phyloP scores from a whole-genome alignment of 805 yeast genomes.

The Saturnispora diversa region DNA sequence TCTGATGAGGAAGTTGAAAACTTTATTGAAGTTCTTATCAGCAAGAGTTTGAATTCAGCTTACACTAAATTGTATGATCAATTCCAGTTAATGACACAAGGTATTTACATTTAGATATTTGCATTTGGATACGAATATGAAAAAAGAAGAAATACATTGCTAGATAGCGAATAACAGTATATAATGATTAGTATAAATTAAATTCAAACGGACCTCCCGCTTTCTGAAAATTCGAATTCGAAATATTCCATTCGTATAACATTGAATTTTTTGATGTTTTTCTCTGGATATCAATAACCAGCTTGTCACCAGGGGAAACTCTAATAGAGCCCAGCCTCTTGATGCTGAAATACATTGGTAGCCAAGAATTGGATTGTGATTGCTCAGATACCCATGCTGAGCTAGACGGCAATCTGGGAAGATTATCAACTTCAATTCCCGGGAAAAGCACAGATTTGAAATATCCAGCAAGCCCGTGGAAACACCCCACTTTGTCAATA shows the following conservation, averaged over 20 bases:
- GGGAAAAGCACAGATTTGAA: conserved; percentile 65
- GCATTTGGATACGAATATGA: no score
- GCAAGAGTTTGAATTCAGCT: conserved; percentile 75
- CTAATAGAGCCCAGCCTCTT: neutral
- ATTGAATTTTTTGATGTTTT: conserved; percentile 9
- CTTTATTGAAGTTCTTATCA: conserved; percentile 75
- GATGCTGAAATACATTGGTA: conserved; percentile 45
- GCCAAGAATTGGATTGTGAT: conserved; percentile 47
- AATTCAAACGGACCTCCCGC: conserved; percentile 28
- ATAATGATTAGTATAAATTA: neutral
- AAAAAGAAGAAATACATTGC: neutral
- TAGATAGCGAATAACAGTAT: neutral
- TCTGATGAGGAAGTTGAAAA: conserved; percentile 62
- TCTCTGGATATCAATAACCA: neutral
- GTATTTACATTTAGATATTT: conserved; percentile 58
- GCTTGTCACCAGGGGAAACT: neutral
- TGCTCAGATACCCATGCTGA: conserved; percentile 1
- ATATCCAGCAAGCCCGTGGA: conserved; percentile 72
- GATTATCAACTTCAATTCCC: conserved; percentile 45
- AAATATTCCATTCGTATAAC: conserved; percentile 17
- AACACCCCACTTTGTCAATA: conserved; percentile 29
- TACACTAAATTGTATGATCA: conserved; percentile 93
- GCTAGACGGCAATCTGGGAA: conserved; percentile 27
- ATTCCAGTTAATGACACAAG: conserved; percentile 90
- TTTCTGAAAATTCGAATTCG: conserved; percentile 33